Percentiles rank a stretch among this genome's conserved stretches.
phyloP scores from a whole-genome alignment of 352 stramenopile genomes.

The Pythium utonaiense region DNA sequence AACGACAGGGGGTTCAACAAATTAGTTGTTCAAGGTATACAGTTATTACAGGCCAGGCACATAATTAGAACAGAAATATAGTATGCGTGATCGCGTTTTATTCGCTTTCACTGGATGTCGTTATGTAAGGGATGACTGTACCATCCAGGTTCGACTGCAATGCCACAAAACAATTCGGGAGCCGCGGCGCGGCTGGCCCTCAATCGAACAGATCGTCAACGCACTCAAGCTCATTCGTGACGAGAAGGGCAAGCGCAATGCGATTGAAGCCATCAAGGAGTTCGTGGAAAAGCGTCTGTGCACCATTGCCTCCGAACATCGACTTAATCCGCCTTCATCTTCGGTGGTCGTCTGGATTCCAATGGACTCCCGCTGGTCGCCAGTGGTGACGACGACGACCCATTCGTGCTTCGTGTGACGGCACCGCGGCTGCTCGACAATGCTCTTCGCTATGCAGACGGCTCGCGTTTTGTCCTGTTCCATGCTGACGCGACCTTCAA shows the following conservation, averaged over 20 bases:
- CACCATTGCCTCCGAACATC: not conserved
- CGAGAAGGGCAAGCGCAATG: not conserved
- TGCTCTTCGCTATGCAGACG: not conserved
- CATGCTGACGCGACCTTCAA: not conserved
- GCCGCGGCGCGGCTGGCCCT: constrained; percentile 3
- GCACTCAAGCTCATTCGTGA: constrained; percentile 8
- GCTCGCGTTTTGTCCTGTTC: not conserved
- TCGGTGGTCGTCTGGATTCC: not conserved
- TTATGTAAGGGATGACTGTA: no score
- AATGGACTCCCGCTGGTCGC: not conserved
- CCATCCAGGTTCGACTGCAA: not conserved
- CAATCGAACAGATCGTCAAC: not conserved
- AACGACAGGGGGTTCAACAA: no score
- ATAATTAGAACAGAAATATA: no score
- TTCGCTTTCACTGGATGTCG: no score
- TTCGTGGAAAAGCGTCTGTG: not conserved
- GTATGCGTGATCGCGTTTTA: no score
- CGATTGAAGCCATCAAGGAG: constrained; percentile 1
- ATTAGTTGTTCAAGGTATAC: no score
- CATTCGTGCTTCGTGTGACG: not conserved
- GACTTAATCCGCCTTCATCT: not conserved
- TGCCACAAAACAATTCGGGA: not conserved
- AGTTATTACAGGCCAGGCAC: no score
- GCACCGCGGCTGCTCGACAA: not conserved
- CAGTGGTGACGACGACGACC: not conserved